Conservation (phyloP, 2,329 filamentous ascomycete species). For the Piedraia hortae region DNA sequence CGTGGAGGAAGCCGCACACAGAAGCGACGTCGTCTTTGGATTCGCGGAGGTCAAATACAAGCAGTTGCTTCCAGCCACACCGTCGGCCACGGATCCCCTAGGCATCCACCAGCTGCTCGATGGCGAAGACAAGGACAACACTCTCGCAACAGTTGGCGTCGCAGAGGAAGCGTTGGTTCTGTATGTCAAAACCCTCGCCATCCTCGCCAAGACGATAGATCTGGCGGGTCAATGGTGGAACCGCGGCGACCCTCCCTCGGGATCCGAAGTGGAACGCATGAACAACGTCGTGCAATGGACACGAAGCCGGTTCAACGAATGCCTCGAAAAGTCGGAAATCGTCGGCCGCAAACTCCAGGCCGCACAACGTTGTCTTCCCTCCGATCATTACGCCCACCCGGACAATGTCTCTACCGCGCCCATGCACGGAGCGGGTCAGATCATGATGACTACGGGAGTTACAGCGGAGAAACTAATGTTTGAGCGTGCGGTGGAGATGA, state of each 20-base stretch:
- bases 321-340: slow-evolving; percentile 82
- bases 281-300: slow-evolving; percentile 93
- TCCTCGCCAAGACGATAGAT: slow-evolving; percentile 86
- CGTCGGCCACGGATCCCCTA: slow-evolving; percentile 44
- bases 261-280: slow-evolving; percentile 27
- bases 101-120: slow-evolving; percentile 31
- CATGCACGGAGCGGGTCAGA: slow-evolving; percentile 44
- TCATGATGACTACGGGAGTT: slow-evolving; percentile 62
- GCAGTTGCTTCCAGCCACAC: slow-evolving; percentile 71
- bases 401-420: slow-evolving; percentile 34
- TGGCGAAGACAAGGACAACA: slow-evolving; percentile 30
- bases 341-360: slow-evolving; percentile 72
- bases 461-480: slow-evolving; percentile 97
- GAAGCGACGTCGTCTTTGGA: slow-evolving; percentile 87
- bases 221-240: slow-evolving; percentile 78
- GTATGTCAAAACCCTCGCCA: slow-evolving; percentile 77
- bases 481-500: slow-evolving; percentile 92
- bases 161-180: slow-evolving; percentile 87
- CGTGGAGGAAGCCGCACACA: slow-evolving; percentile 75
- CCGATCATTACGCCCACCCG: slow-evolving; percentile 66
- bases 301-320: slow-evolving; percentile 81
- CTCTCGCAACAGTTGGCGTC: slow-evolving; percentile 60
- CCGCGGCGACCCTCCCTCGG: slow-evolving; percentile 27
- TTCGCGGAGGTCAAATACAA: slow-evolving; percentile 98
- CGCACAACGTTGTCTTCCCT: slow-evolving; percentile 56